Conservation (phyloP, 83 land plant genomes). For the Thuja plicata region DNA sequence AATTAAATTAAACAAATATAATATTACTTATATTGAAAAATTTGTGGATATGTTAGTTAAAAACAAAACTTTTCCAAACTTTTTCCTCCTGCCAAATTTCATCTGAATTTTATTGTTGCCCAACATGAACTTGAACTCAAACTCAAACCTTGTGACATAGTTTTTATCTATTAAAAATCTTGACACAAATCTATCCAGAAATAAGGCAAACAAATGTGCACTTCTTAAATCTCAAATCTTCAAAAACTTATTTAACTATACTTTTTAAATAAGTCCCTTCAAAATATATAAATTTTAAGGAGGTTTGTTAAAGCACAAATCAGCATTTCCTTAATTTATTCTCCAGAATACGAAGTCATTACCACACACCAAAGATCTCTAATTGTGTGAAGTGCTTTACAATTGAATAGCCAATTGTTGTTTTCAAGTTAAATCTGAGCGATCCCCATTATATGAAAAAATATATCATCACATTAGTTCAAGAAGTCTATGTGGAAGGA, state of each 20-base stretch:
- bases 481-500: neutral
- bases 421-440: neutral
- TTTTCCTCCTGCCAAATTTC: too few relatives aligned
- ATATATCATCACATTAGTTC: neutral
- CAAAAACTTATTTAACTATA: neutral
- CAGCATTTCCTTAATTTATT: neutral
- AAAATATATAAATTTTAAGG: too few relatives aligned
- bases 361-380: neutral
- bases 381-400: neutral
- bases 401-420: neutral
- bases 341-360: neutral
- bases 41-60: too few relatives aligned
- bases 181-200: neutral
- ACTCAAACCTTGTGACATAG: too few relatives aligned
- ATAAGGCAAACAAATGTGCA: neutral
- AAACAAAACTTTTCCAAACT: too few relatives aligned
- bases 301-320: neutral
- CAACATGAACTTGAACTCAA: too few relatives aligned
- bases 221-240: neutral
- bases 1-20: too few relatives aligned
- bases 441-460: neutral
- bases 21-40: too few relatives aligned
- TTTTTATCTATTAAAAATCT: neutral
- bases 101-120: too few relatives aligned
- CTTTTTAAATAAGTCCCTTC: neutral